Base-by-base conservation (phyloP, 2,329 filamentous ascomycete genomes). In the Atkinsonella hypoxylon region DNA sequence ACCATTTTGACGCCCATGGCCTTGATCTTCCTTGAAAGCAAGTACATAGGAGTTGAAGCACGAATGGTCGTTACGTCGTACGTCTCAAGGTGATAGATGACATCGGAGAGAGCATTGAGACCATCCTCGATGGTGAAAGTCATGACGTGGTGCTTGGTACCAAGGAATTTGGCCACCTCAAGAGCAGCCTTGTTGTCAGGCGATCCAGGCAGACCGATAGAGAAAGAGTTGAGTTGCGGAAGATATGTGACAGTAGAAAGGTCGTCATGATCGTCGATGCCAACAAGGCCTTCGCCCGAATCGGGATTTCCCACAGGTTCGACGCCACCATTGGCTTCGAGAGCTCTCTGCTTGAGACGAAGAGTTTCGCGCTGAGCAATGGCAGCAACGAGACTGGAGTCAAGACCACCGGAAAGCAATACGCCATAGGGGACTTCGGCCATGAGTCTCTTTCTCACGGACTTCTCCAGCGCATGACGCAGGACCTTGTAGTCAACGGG, bases 1-100 rank as follows among this genome's bases (percentile, higher is more conserved):
- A 98, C 93, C 93, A 98, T 98, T 81, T 98, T 98, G 65, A 98
- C 87, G 56, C 93, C 93, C 83, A 96, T 91, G 36, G 90, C 93
- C 78, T 98, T 98, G 77, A 98, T 98, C 78, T 98, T 98, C 67
- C 94, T 84, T 55, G 89, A 93, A 45, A 98, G 79, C 56, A 98
- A 76, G 74, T 96, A 98, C 93, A 98, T 98, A 58, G 93, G 93
- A 11, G 93, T 98, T 11, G 91, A 97, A 50, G 93, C 93, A 65
- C 93, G 89, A 66, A 98, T 97, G 3, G 93, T 98, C 49, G 93
- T 98, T 26, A 98, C 93, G 67, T 98, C 93, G 72, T 93, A 98
- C 13, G 89, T 89, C 75, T 98, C 93, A 54, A 98, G 82, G 72
- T 98, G 93, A 74, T 86, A 96, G 66, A 98, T 97, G 65, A 98